Conservation (phyloP, 768 basidiomycete species). For the Chlorophyllum brunneum region DNA sequence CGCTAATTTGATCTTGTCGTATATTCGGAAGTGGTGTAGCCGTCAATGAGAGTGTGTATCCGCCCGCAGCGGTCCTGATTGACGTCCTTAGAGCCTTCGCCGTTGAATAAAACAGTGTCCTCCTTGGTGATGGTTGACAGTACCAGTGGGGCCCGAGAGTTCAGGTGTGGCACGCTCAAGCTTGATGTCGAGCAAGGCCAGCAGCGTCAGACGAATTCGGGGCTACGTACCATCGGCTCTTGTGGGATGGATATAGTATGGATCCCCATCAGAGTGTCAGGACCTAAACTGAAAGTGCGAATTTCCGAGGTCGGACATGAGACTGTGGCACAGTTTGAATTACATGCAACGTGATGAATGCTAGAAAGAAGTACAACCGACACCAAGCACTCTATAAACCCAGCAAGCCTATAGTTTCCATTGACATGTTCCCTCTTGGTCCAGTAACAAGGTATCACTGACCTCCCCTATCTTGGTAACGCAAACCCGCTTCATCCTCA, state of each 20-base stretch:
- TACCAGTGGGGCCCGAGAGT: slow-evolving; percentile 86
- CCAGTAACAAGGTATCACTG: slow-evolving; percentile 16
- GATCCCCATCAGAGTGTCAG: too few species aligned
- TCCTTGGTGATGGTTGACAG: slow-evolving; percentile 96
- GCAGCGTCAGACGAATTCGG: too few species aligned
- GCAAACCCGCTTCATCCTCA: slow-evolving; percentile 96
- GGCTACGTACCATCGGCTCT: too few species aligned
- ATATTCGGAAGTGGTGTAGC: slow-evolving; percentile 87
- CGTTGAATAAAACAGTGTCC: slow-evolving; percentile 95
- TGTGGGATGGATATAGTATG: too few species aligned
- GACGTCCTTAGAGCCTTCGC: slow-evolving; percentile 84
- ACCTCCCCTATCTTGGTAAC: slow-evolving; percentile 92
- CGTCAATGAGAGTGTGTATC: slow-evolving; percentile 78
- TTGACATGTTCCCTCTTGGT: not conserved
- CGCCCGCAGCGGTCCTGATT: slow-evolving; percentile 95
- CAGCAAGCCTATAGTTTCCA: slow-evolving; percentile 59
- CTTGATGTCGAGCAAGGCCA: slow-evolving; percentile 98
- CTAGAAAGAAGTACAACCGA: slow-evolving; percentile 88
- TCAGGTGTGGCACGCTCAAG: slow-evolving; percentile 87
- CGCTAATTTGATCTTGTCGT: slow-evolving; percentile 94
- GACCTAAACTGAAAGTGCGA: too few species aligned
- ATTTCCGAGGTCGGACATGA: slow-evolving; percentile 5
- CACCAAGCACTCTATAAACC: slow-evolving; percentile 92
- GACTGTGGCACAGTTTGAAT: slow-evolving; percentile 7
- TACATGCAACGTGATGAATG: slow-evolving; percentile 72